These are phyloP conservation scores for Carallia brachiata DNA, from an alignment of 345 rosid species.

Conservation along the genomic window DNA sequence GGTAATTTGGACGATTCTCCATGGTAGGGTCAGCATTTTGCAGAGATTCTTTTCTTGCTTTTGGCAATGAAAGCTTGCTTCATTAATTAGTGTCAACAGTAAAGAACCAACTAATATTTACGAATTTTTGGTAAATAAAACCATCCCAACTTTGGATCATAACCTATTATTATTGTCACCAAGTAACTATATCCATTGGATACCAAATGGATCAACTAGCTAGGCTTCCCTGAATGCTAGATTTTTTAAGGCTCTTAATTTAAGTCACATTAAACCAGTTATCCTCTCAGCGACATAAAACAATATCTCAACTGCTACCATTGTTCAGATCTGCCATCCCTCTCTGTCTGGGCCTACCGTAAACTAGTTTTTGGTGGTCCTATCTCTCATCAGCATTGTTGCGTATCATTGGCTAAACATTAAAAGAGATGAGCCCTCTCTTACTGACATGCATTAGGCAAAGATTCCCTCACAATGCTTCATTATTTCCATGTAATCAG, in stretches of 20 bases:
- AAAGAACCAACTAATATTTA: too few relatives aligned
- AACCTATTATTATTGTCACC: too few relatives aligned
- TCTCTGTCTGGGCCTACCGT: slow-evolving; percentile 35
- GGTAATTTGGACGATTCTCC: slow-evolving; percentile 12
- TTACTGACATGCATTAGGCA: slow-evolving; percentile 16
- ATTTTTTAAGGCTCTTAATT: neutral
- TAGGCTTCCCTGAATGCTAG: slow-evolving; percentile 7
- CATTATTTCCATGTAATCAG: slow-evolving; percentile 10
- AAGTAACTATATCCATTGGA: neutral
- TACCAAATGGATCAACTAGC: neutral
- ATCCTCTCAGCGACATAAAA: neutral
- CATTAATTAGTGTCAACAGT: slow-evolving; percentile 1
- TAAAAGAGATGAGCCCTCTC: slow-evolving; percentile 12
- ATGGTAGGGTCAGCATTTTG: slow-evolving; percentile 8
- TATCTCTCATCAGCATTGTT: slow-evolving; percentile 1
- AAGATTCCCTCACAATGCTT: slow-evolving; percentile 33
- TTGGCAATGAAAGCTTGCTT: slow-evolving; percentile 16
- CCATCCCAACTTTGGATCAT: too few relatives aligned
- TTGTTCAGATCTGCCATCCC: slow-evolving; percentile 29
- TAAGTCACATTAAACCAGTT: slow-evolving; percentile 18
- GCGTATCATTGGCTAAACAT: slow-evolving; percentile 22
- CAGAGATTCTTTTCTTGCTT: slow-evolving; percentile 22
- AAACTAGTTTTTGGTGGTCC: slow-evolving; percentile 36
- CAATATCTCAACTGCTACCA: slow-evolving; percentile 2
- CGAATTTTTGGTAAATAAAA: too few relatives aligned